These are phyloP conservation scores for Galerina sulciceps DNA, from an alignment of 768 basidiomycete species.

Conservation along the genomic window DNA sequence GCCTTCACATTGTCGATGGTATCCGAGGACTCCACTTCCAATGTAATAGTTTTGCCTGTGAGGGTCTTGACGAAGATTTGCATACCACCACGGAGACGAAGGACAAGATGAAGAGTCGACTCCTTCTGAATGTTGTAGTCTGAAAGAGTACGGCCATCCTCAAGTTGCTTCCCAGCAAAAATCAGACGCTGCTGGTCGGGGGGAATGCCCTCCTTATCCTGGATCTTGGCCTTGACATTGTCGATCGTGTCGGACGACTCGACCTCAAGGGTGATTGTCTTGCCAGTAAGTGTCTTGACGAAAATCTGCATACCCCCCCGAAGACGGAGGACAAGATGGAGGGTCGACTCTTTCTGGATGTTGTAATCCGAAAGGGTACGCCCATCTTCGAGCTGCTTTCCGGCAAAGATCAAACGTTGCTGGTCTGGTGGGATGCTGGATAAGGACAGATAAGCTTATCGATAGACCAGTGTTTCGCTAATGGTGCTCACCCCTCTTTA, in stretches of 20 bases:
- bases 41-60: constrained; percentile 70
- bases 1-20: constrained; percentile 78
- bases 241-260: constrained; percentile 28
- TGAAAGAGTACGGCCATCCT: constrained; percentile 42
- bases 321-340: constrained; percentile 24
- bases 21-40: constrained; percentile 77
- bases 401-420: constrained; percentile 25
- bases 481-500: constrained; percentile 19
- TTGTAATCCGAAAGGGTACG: constrained; percentile 25
- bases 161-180: constrained; percentile 29
- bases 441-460: background rate
- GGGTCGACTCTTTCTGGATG: constrained; percentile 24
- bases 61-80: constrained; percentile 54
- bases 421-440: constrained; percentile 21
- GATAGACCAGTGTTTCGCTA: background rate
- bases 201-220: constrained; percentile 28
- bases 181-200: constrained; percentile 29
- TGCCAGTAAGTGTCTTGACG: constrained; percentile 29
- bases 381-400: constrained; percentile 24
- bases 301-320: constrained; percentile 28
- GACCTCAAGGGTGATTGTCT: constrained; percentile 28
- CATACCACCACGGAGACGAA: constrained; percentile 41
- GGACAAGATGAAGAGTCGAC: constrained; percentile 41
- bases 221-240: constrained; percentile 29
- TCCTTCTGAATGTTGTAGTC: constrained; percentile 46